Base-by-base conservation (phyloP, 139 green algal genomes). In the Mesotaenium endlicherianum region DNA sequence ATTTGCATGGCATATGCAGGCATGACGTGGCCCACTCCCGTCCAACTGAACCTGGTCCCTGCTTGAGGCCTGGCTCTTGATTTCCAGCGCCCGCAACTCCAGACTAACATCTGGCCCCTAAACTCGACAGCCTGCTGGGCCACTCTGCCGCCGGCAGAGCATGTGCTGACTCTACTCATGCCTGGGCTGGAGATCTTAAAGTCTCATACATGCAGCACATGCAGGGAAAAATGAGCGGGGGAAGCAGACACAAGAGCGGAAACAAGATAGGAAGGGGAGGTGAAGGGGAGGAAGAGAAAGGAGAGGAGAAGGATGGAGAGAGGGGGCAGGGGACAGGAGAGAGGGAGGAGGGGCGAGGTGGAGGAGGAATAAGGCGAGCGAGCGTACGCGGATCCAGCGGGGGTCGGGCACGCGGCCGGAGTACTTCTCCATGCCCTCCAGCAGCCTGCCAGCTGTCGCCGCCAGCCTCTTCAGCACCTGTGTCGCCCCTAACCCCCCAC, bases 381-480 rank as follows among this genome's bases (percentile, higher is more conserved):
- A 26, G 64, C 34, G 17, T 6, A 78, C 70, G 30, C 70, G 34
- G 14, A 38, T 78, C 40, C 38, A 59, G 16, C 70, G 14, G n/a
- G 31, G 30, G 6, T 78, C 70, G 4, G 70, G 40, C 8, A 78
- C 70, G 4, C 31, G 70, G 16, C 4, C 34, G 41, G 41, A 14
- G 70, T 53, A 31, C 4, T 4, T 4, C 5, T 78, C 70, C 3
- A 78, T 49, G 16, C 70, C 20, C 6, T 78, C 40, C 38, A 78
- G 70, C 45, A 78, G 70, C 30, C 70, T 67, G 26, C 38, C 70
- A 45, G 47, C 36, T 4, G 70, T 31, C 16, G 70, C 14, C 36
- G 70, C 34, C 6, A 78, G 31, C 6, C 38, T 78, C 26, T n/a
- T 49, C 34, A 78, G 6, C 34, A 78, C 70, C 70, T 78, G 70